Base-by-base conservation (phyloP, 192 early-diverging fungal genomes). In the Gonapodya prolifera region DNA sequence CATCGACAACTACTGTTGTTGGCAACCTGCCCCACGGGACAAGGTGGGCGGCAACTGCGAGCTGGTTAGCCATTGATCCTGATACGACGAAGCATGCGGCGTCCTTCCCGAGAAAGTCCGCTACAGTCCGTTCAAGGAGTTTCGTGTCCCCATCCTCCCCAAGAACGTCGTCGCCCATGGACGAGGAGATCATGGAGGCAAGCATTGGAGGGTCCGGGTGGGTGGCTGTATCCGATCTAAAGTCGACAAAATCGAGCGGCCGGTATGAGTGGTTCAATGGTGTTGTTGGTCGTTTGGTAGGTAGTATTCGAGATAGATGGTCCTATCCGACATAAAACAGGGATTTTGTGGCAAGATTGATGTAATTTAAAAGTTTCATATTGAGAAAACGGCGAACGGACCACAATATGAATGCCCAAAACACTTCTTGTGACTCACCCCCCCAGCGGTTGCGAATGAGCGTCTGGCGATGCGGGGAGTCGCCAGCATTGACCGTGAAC, bases 1-100 rank as follows among this genome's bases (percentile, higher is more conserved):
- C 76, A 78, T 98, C 95, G 71, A 85, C 86, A 1, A 97, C 77
- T 0, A 95, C 86, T 0, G 91, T 91, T 61, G 45, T 23, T 23
- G 45, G 45, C 23, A 61, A 23, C 23, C 45, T 61, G 8, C 45
- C 45, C 70, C 94, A 90, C 0, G 96, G 96, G 33, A 78, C 76
- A 2, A 98, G 80, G 69, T 93, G 92, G 0, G 91, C 83, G 35
- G 93, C 89, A 69, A 95, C 87, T 29, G 89, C 94, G 13, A 97
- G 76, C 81, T 96, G 91, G 82, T 93, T 93, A 79, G 87, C 82
- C 71, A 73, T 73, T 16, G 71, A 16, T 32, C 71, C 71, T 29
- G 71, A 30, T 8, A 34, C 2, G 69, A 69, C 32, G 33, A 0
- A 45, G 17, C 71, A 1, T 8, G 71, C 71, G 0, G 91, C 89